Conservation (phyloP, 805 yeast genomes). For the Yamadazyma takamatsuzukensis region DNA sequence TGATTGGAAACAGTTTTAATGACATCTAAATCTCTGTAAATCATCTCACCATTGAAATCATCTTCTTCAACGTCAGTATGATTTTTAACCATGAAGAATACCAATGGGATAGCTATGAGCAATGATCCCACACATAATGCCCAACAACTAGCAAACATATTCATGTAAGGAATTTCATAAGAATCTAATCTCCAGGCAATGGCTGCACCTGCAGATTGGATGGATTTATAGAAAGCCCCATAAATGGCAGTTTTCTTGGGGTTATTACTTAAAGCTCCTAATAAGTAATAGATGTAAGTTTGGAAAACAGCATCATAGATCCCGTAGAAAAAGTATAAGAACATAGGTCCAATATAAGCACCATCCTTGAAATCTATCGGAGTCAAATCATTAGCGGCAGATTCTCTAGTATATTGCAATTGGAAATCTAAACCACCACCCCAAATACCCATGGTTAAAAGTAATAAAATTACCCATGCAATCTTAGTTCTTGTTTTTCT, state of each 20-base stretch:
- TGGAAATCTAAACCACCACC: conserved; percentile 57
- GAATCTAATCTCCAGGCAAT: conserved; percentile 58
- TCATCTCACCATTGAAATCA: conserved; percentile 16
- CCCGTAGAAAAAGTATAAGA: conserved; percentile 61
- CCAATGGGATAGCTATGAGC: conserved; percentile 45
- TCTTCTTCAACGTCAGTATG: conserved; percentile 36
- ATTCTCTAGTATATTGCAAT: conserved; percentile 32
- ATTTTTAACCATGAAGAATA: conserved; percentile 41
- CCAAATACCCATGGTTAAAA: conserved; percentile 48
- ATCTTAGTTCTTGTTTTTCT: conserved; percentile 44
- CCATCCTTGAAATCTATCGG: conserved; percentile 46
- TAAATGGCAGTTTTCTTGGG: conserved; percentile 53
- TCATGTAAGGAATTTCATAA: conserved; percentile 30
- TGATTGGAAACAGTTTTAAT: conserved; percentile 1
- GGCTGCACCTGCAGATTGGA: conserved; percentile 63
- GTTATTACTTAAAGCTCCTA: conserved; percentile 58
- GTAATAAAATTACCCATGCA: conserved; percentile 40
- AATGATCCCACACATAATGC: conserved; percentile 46
- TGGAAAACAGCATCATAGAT: conserved; percentile 58
- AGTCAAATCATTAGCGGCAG: conserved; percentile 9
- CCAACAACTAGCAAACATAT: conserved; percentile 49
- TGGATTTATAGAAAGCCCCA: conserved; percentile 61
- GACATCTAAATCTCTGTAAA: conserved; percentile 3
- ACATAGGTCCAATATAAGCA: conserved; percentile 54
- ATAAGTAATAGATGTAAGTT: conserved; percentile 52